Base-by-base conservation (phyloP, 73 alveolate species). In the Stentor roeselii region DNA sequence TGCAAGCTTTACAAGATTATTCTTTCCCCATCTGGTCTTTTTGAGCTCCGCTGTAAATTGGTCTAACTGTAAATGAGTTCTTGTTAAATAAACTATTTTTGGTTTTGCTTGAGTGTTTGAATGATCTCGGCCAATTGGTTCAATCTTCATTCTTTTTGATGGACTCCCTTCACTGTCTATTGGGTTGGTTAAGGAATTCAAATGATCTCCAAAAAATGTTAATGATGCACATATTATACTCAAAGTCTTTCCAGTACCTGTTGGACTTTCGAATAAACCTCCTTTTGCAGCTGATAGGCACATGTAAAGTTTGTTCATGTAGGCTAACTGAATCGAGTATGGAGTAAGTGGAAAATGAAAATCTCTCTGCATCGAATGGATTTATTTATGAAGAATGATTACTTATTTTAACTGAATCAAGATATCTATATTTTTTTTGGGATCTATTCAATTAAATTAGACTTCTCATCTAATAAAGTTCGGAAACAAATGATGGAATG, bases 211-310 rank as follows among this genome's bases (percentile, higher is more conserved):
- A 67, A 67, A 40, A 21, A 21, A 67, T 30, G n/a, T 67, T 40
- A 96, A 86, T 36, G 97, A 74, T 0, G 99, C 90, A 75, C 99
- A 95, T 35, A 97, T 92, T 78, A 95, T 78, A 40, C 98, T 88
- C 37, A 97, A 78, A 11, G 99, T 92, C 82, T 97, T 97, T 30
- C 99, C 99, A 61, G 99, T 97, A 14, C 99, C 99, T 3, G 98
- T 95, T 1, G 99, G 99, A 21, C 97, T 89, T 90, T 95, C 99
- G 27, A 96, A 83, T 88, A 59, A 82, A 34, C 86, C 86, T 31
- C 59, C 77, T 3, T 59, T 75, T 3, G 32, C 40, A 60, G 60
- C 76, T 60, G 86, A 58, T 86, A 90, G 78, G 58, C 60, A 78
- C 60, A 59, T 83, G 21, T 87, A 87, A 3, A 90, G 35, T 21